Percentiles rank a stretch among this genome's conserved stretches.
Conservation (phyloP, 2,329 filamentous ascomycete genomes). For the Penicillium hordei region DNA sequence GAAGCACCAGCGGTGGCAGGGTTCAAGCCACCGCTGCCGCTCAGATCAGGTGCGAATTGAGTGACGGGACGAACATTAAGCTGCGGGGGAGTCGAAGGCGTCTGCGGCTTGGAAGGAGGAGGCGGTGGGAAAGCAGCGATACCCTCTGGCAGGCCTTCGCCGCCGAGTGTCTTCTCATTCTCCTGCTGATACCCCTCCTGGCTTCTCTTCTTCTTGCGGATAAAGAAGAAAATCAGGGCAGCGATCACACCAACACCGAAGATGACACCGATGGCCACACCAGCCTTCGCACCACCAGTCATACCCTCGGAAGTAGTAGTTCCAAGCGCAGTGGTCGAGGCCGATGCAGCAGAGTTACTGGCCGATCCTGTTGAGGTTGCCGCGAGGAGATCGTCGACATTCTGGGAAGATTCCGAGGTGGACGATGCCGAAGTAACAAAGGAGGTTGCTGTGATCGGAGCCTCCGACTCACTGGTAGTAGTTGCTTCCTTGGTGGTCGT, state of each 20-base stretch:
- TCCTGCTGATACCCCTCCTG: conserved; percentile 52
- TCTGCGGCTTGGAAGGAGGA: conserved; percentile 36
- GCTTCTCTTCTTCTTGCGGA: conserved; percentile 68
- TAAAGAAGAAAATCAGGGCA: conserved; percentile 68
- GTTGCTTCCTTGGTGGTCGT: conserved; percentile 6
- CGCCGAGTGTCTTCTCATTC: conserved; percentile 61
- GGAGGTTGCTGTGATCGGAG: conserved; percentile 4
- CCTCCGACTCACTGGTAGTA: neutral
- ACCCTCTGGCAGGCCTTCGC: conserved; percentile 27
- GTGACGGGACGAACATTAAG: conserved; percentile 83
- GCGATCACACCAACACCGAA: conserved; percentile 66
- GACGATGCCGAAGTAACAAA: conserved; percentile 25
- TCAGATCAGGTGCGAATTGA: conserved; percentile 72
- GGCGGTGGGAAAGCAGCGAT: conserved; percentile 36
- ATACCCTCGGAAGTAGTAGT: conserved; percentile 38
- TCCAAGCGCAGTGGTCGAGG: conserved; percentile 25
- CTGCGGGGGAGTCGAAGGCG: conserved; percentile 63
- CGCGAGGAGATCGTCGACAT: conserved; percentile 11
- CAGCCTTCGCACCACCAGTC: conserved; percentile 64
- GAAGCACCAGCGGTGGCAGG: conserved; percentile 13
- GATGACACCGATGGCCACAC: conserved; percentile 80
- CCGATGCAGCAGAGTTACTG: conserved; percentile 24
- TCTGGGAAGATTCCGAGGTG: conserved; percentile 19
- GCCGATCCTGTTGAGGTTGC: conserved; percentile 22
- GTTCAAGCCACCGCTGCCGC: conserved; percentile 24